Percentiles rank a stretch among this genome's conserved stretches.
Evolutionary conservation across 306 rosid species (phyloP).

Genomic region (Vigna trinervia): DNA sequence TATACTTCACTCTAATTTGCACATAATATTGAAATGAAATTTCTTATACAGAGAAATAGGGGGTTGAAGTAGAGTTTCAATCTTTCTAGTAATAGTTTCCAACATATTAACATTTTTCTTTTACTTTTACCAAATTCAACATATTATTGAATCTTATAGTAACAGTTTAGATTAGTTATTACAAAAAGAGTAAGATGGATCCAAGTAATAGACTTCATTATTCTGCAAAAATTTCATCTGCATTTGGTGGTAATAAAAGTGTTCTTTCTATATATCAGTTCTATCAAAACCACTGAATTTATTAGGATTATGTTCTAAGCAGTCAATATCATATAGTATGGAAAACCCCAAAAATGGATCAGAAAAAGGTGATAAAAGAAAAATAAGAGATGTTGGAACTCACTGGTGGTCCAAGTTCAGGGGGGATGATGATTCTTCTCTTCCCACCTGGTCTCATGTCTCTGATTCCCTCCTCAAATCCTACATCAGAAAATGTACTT

Average conservation of each 20-base stretch:
- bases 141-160: background rate
- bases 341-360: background rate
- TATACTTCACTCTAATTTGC: background rate
- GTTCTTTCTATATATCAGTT: no score
- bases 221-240: background rate
- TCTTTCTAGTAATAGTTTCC: background rate
- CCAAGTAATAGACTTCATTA: background rate
- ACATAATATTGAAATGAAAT: background rate
- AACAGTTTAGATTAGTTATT: background rate
- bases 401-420: constrained; percentile 98
- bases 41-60: background rate
- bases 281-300: no score
- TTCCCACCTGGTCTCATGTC: constrained; percentile 95
- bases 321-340: constrained; percentile 25
- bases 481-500: constrained; percentile 53
- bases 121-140: constrained; percentile 6
- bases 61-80: background rate
- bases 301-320: background rate
- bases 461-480: constrained; percentile 95
- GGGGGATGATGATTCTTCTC: constrained; percentile 95
- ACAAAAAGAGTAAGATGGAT: background rate
- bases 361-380: constrained; percentile 11
- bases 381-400: constrained; percentile 50
- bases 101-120: background rate
- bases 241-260: constrained; percentile 1